Base-by-base conservation (phyloP, 768 basidiomycete genomes). In the Phallus indusiatus region DNA sequence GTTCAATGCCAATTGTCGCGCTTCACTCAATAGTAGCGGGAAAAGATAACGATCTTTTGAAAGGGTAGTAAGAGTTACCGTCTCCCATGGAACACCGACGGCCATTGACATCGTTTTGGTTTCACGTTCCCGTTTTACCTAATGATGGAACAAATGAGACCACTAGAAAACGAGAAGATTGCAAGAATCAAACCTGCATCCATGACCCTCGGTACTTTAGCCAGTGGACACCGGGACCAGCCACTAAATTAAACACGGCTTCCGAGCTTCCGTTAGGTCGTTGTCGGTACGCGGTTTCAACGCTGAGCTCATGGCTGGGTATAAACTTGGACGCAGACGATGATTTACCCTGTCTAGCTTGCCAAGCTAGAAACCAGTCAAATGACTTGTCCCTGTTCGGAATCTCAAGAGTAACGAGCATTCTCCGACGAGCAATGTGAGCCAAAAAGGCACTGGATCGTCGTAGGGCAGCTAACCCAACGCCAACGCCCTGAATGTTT, bases 341-440 rank as follows among this genome's bases (percentile, higher is more conserved):
- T 53, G 71, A 62, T 33, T 66, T 70, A 1, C 81, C 69, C 0
- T 72, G 75, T 52, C 90, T 86, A 7, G 93, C 83, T 89, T 98
- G 90, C 95, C 96, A 99, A 53, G 86, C 77, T 47, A 99, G 82
- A 71, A 98, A 94, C 94, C 96, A 98, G 50, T 91, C 88, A 70
- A 98, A 98, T 9, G 94, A 78, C 37, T 81, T 86, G 71, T 99
- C 96, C 68, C 92, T 94, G 69, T 94, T 95, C 62, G 90, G 92
- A 65, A 99, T 92, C 74, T 99, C 96, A 55, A 98, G 81, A 14
- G 92, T 86, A 37, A 98, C 94, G 55, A 98, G 85, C 77, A 99
- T 80, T 46, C 95, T 84, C 34, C 96, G 80, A 53, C 88, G 91
- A 55, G 94, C 83, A 46, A 89, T 80, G 7, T 80, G 83, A 5